These are phyloP conservation scores for Urtica urens DNA, from an alignment of 306 rosid genomes.

Conservation along the genomic window DNA sequence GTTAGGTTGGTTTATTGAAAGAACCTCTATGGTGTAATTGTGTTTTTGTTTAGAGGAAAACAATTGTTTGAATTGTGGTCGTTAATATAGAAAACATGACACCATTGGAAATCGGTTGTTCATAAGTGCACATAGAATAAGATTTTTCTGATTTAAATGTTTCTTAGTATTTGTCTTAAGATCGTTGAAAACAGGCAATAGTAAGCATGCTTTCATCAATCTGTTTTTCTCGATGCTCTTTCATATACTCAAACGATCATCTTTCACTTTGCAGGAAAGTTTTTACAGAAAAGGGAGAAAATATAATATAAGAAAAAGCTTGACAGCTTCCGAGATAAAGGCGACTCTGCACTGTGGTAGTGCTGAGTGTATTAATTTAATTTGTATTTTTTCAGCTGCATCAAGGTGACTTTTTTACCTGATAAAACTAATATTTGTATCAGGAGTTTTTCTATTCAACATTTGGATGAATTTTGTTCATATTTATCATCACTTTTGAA, in stretches of 20 bases:
- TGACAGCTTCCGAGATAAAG: conserved; percentile 23
- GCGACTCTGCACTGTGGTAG: conserved; percentile 17
- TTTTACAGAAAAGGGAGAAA: conserved; percentile 9
- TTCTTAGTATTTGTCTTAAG: too few relatives aligned
- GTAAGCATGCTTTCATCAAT: not conserved
- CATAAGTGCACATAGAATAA: too few relatives aligned
- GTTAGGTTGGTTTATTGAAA: too few relatives aligned
- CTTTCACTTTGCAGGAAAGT: conserved; percentile 24
- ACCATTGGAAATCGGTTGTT: too few relatives aligned
- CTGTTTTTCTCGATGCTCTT: not conserved
- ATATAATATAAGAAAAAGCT: conserved; percentile 22
- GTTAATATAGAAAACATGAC: too few relatives aligned
- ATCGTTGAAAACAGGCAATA: too few relatives aligned
- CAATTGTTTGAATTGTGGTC: too few relatives aligned
- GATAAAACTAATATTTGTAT: conserved; percentile 12
- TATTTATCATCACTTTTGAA: conserved; percentile 18
- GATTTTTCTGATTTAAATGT: too few relatives aligned
- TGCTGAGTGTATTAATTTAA: conserved; percentile 19
- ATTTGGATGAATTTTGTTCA: conserved; percentile 28
- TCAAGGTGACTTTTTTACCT: conserved; percentile 16
- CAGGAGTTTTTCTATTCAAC: conserved; percentile 10
- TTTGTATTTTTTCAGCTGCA: conserved; percentile 24
- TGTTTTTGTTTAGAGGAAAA: too few relatives aligned
- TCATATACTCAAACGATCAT: not conserved
- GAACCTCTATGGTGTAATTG: too few relatives aligned